These are phyloP conservation scores for Stachybotrys chartarum DNA, from an alignment of 2,329 filamentous ascomycete species.

Conservation along the genomic window DNA sequence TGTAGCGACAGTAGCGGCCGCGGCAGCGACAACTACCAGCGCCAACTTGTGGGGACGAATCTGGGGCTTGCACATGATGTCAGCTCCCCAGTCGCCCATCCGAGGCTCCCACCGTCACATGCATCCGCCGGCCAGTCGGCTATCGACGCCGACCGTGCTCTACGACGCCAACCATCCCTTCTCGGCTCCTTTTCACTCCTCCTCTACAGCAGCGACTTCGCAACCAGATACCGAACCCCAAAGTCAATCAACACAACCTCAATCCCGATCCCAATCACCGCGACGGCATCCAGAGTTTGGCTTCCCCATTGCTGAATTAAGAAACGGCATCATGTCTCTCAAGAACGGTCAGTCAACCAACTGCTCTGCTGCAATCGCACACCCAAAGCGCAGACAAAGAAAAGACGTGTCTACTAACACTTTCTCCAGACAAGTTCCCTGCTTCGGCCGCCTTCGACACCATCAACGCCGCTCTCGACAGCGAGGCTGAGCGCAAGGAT, in stretches of 20 bases:
- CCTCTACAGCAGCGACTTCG: background rate
- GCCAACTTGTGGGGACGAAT: constrained; percentile 8
- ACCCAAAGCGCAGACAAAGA: background rate
- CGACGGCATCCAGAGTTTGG: background rate
- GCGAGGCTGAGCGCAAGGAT: constrained; percentile 70
- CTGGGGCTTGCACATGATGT: constrained; percentile 12
- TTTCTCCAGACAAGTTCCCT: constrained; percentile 67
- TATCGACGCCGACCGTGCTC: background rate
- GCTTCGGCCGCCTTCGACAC: constrained; percentile 85
- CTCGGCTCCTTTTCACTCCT: constrained; percentile 1
- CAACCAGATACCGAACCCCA: too few species aligned
- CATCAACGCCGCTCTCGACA: constrained; percentile 68
- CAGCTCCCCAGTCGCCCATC: constrained; percentile 10
- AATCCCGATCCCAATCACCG: constrained; percentile 1
- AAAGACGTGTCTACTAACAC: constrained; percentile 1
- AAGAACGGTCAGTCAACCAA: constrained; percentile 53
- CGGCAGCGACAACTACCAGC: background rate
- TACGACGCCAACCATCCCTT: background rate
- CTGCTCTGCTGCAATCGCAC: background rate
- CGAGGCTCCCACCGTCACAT: constrained; percentile 25
- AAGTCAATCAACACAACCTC: background rate
- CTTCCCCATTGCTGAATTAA: background rate
- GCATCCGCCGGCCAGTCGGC: constrained; percentile 3
- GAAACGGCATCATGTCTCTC: constrained; percentile 56
- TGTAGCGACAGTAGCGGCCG: too few species aligned